Evolutionary conservation across 2,329 filamentous ascomycete genomes (phyloP), one percentile per base, ranked within the genome.

Genomic region (Ascochyta fabae): DNA sequence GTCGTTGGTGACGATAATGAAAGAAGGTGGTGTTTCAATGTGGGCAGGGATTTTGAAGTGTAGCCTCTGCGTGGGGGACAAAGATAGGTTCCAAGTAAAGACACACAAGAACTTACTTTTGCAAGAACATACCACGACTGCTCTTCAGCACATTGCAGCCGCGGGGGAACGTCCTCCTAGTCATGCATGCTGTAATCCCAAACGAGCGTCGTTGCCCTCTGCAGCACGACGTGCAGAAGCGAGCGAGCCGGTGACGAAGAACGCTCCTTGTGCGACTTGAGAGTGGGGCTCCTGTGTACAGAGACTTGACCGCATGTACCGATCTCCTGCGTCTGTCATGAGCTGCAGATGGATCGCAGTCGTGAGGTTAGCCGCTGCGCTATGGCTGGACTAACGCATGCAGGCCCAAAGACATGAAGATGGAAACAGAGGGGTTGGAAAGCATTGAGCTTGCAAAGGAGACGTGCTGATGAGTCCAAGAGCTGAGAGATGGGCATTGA

Each of bases 371-470:
- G 48, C 31, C 42, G 47, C 59, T 59, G 58, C 58, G 60, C 50
- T 62, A 58, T 36, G 59, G 48, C 34, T 59, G 40, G 58, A 45
- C 66, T 65, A 70, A 68, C 67, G 64, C 64, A 65, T 56, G 67
- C 66, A 61, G 58, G 63, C 66, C 62, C 61, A 59, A 67, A 60
- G 57, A 55, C 55, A 46, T 43, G 31, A 35, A 29, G 22, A 34
- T 53, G 43, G 47, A 54, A 38, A 47, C 27, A 27, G 36, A 51
- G 38, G 34, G 53, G 53, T 27, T 29, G 41, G n/a, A 51, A 48
- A 13, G n/a, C 2, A 12, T 19, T 7, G 39, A 45, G 9, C 33
- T 38, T 38, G 38, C 38, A 43, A 22, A 36, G 7, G 34, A 35
- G n/a, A 33, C 6, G 31, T n/a, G 31, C 19, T 41, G 40, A 38